Evolutionary conservation across 225 moss, liverwort and hornwort genomes (phyloP), one percentile per base, ranked within the genome.

Genomic region (Marchantia polymorpha): DNA sequence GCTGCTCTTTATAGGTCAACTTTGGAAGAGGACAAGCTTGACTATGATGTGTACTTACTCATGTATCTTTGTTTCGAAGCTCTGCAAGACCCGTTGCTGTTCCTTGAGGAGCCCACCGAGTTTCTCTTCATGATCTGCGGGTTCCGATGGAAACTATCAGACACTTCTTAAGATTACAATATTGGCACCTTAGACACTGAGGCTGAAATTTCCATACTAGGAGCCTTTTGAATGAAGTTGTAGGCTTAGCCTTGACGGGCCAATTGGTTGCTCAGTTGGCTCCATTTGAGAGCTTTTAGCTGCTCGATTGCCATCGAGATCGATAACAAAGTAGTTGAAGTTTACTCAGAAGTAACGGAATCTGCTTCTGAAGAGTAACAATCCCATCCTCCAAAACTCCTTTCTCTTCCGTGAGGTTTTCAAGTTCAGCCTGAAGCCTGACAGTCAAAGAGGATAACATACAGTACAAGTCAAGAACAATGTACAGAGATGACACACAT

Each of bases 121-220:
- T 75, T 80, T 82, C 71, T 81, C 73, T 81, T 87, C 86, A 58
- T 87, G 83, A 46, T 81, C 86, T 87, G 69, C 47, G 74, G 74
- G 7, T 64, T 22, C 26, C 25, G 25, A 20, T 73, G 0, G 52
- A 17, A 39, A 27, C 10, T 46, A 47, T 19, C 0, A 49, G 70
- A 51, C 14, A 8, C 52, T 25, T 22, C 10, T 12, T 17, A 23
- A 50, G 7, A 17, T 3, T 0, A 47, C 48, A 47, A 48, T 17
- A 22, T 69, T 17, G 17, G 48, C 46, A 46, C 7, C 22, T 60
- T 20, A 60, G 39, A 39, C 2, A 39, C 39, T 39, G 39, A 60
- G 7, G 17, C 16, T 60, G 9, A 61, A 61, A 61, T 23, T n/a
- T n/a, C 8, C 61, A n/a, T 8, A 61, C 7, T 16, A 22, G 22